Evolutionary conservation across 768 basidiomycete species (phyloP), one percentile per base, ranked within the genome.

Genomic region (Suillus subaureus): DNA sequence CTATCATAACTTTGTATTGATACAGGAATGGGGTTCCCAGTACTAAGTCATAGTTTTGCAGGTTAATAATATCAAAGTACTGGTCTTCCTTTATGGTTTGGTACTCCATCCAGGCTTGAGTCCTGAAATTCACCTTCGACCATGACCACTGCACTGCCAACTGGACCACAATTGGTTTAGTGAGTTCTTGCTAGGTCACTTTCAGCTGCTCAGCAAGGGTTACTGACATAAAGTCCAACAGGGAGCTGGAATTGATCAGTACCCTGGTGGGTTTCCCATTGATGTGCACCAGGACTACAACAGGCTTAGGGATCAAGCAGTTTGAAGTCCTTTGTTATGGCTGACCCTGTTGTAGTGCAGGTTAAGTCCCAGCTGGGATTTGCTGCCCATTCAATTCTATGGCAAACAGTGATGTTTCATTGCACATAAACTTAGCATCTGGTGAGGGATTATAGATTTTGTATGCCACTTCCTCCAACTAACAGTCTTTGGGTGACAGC

Each of bases 1-100:
- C 45, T 0, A 47, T 12, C n/a, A 23, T 6, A 0, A 49, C 15
- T 3, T 23, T 23, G 0, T 49, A 23, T 0, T 49, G 47, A 4
- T 23, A 49, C 0, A 49, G 5, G 2, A 49, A 49, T 3, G 3
- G 47, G 0, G 47, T 49, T 6, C 47, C 47, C 11, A 49, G 0
- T 0, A 49, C 23, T 23, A 49, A 49, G 1, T 49, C 47, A 23
- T 49, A 49, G 1, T 23, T 23, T 6, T 49, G 23, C 6, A 49
- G 47, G 2, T 49, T 49, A 0, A 49, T 49, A 0, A 49, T 23
- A 1, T 49, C 47, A 0, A 49, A 49, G 2, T 49, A 49, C 0
- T n/a, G n/a, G n/a, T n/a, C n/a, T n/a, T n/a, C n/a, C n/a, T n/a
- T n/a, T n/a, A n/a, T n/a, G n/a, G n/a, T n/a, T n/a, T n/a, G n/a